Evolutionary conservation across 768 basidiomycete genomes (phyloP), one percentile per base, ranked within the genome.

Genomic region (Tubosaeta sp.): DNA sequence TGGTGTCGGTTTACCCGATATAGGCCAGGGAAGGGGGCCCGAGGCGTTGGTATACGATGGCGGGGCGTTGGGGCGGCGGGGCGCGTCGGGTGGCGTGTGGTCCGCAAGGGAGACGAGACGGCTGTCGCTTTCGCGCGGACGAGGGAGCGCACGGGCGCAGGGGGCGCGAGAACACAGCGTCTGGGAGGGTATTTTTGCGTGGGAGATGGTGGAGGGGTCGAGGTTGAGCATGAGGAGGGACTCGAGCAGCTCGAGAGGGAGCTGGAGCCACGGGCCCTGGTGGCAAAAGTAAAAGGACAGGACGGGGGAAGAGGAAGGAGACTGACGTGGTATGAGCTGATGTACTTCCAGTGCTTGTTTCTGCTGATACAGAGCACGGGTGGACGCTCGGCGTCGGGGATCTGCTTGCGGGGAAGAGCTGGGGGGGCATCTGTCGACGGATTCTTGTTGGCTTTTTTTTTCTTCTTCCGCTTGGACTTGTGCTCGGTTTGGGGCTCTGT

Each of bases 321-420:
- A 82, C 85, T 53, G 71, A 90, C 90, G 67, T 91, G 89, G 66
- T 89, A 92, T 21, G 90, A 90, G 69, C 87, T 90, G 70, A 94
- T 93, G 62, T 92, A 93, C 25, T 84, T 82, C 92, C 91, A 93
- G 62, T 94, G 92, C 68, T 94, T 94, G 73, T 94, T 93, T 58
- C 92, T 80, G 71, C 87, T 90, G 60, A 94, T 94, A 66, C 87
- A 89, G 3, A 94, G 77, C 31, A 87, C 81, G 1, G 84, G 77
- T 14, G 81, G 81, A 40, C 79, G 79, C 31, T 72, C 66, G 40
- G 69, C 71, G 25, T 79, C 78, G 25, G 69, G 68, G 19, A 61
- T 64, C 30, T 66, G 49, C 52, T 68, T 73, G 16, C 61, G 24
- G n/a, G 41, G 36, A 12, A 6, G 36, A 4, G 36, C 36, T 4